phyloP scores from a whole-genome alignment of 2,329 filamentous ascomycete genomes.

The Aureobasidium melanogenum region DNA sequence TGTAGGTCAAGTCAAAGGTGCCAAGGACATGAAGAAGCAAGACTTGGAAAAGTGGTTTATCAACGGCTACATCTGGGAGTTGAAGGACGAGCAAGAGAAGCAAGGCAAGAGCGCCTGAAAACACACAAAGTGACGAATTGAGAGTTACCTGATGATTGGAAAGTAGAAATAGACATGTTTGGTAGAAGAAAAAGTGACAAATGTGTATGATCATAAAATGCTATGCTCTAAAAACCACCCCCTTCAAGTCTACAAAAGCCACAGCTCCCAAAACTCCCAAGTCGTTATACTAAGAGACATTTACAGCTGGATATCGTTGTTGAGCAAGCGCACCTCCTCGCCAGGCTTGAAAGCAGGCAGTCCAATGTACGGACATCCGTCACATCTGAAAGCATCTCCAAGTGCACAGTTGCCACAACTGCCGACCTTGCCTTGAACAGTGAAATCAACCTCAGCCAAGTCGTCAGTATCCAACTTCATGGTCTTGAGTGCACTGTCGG shows the following conservation, averaged over 20 bases:
- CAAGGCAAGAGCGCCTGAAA: neutral
- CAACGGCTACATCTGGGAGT: conserved; percentile 33
- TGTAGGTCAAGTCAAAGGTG: conserved; percentile 32
- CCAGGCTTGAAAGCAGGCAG: conserved; percentile 94
- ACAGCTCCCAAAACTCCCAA: neutral
- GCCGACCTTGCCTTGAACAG: conserved; percentile 91
- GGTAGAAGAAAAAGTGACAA: neutral
- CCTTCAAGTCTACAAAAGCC: neutral
- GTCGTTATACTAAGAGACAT: neutral
- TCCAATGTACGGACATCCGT: conserved; percentile 74
- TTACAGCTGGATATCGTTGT: conserved; percentile 76
- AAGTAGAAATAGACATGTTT: neutral
- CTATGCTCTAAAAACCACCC: neutral
- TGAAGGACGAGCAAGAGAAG: conserved; percentile 9
- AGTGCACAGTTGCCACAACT: conserved; percentile 91
- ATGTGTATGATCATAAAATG: neutral
- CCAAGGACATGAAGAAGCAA: conserved; percentile 27
- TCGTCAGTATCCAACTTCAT: conserved; percentile 69
- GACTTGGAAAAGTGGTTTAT: conserved; percentile 31
- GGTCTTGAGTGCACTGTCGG: conserved; percentile 55
- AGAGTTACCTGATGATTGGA: neutral
- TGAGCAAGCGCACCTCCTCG: conserved; percentile 81
- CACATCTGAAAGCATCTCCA: conserved; percentile 66
- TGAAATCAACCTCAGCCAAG: conserved; percentile 87
- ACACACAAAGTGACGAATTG: neutral